Evolutionary conservation across 108 stramenopile species (phyloP).

Genomic region (Asterionellopsis glacialis): DNA sequence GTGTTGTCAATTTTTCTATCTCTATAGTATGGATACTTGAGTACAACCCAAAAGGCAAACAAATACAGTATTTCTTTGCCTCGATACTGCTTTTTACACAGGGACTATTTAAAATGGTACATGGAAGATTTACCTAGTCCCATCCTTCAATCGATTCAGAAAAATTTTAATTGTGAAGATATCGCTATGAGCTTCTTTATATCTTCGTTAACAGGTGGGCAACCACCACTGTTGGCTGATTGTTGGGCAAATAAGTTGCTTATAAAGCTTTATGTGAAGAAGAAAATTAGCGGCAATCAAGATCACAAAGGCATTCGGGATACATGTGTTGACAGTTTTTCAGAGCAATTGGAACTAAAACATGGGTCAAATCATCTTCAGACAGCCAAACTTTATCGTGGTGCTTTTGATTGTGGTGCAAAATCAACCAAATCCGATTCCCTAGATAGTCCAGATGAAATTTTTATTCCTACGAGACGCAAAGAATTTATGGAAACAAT

Average conservation of each 20-base stretch:
- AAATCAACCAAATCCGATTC: not conserved
- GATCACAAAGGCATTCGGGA: slow-evolving; percentile 64
- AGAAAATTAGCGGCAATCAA: slow-evolving; percentile 29
- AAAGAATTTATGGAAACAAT: slow-evolving; percentile 4
- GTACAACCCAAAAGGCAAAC: slow-evolving; percentile 55
- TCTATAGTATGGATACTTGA: slow-evolving; percentile 60
- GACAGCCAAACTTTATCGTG: not conserved
- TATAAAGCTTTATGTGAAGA: slow-evolving; percentile 54
- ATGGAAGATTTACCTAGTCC: slow-evolving; percentile 45
- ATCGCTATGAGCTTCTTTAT: slow-evolving; percentile 80
- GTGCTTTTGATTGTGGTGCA: not conserved
- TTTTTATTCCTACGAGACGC: not conserved
- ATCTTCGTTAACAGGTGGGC: slow-evolving; percentile 58
- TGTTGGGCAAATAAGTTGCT: slow-evolving; percentile 64
- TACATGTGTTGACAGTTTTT: slow-evolving; percentile 68
- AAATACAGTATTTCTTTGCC: slow-evolving; percentile 67
- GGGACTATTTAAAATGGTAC: slow-evolving; percentile 72
- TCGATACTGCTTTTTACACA: slow-evolving; percentile 65
- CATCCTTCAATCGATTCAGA: slow-evolving; percentile 49
- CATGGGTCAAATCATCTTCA: slow-evolving; percentile 10
- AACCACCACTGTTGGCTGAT: slow-evolving; percentile 71
- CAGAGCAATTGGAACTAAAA: slow-evolving; percentile 56
- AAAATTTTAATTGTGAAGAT: slow-evolving; percentile 79
- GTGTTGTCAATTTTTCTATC: no score
- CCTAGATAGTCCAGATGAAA: not conserved